Base-by-base conservation (phyloP, 345 rosid species). In the Eutrema yunnanense region DNA sequence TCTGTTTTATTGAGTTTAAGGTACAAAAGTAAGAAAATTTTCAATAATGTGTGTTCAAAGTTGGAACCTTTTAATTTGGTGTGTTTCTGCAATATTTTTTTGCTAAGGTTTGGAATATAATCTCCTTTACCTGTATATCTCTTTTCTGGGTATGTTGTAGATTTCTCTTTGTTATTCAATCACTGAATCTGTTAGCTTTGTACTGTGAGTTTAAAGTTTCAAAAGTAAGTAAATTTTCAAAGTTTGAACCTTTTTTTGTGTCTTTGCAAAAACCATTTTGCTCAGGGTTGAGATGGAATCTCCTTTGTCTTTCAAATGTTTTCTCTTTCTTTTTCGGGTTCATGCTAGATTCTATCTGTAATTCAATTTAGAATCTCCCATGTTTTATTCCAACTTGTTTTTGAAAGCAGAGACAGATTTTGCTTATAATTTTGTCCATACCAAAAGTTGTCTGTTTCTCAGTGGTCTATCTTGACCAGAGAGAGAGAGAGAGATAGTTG, bases 361-460 rank as follows among this genome's bases (percentile, higher is more conserved):
- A 49, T 32, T 41, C 19, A 30, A 53, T 53, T 27, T 13, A 29
- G 13, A 50, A 9, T 53, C 58, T 30, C 37, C 16, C 6, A 8
- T 10, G 8, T 34, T 16, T 61, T n/a, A 46, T 46, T 10, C 4
- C 43, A 33, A 11, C 43, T 73, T 49, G 26, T 29, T 56, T 40
- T 40, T 67, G 38, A 67, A 48, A 10, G 36, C n/a, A 54, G 33
- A 63, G 48, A 54, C 42, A 53, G 13, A 32, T 12, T 52, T 3
- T 62, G 69, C 29, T 34, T 33, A 63, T 22, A 51, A 3, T 62
- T 72, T 63, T 63, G 57, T 72, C 55, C 41, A 63, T 34, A 26
- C 30, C 74, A 50, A 29, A 52, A 62, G 47, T 53, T 72, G 70
- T 73, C 64, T 54, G 48, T 44, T 55, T 63, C 64, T 63, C 30